These are phyloP conservation scores for Condylostoma magnum DNA, from an alignment of 169 alveolate species.

Conservation along the genomic window DNA sequence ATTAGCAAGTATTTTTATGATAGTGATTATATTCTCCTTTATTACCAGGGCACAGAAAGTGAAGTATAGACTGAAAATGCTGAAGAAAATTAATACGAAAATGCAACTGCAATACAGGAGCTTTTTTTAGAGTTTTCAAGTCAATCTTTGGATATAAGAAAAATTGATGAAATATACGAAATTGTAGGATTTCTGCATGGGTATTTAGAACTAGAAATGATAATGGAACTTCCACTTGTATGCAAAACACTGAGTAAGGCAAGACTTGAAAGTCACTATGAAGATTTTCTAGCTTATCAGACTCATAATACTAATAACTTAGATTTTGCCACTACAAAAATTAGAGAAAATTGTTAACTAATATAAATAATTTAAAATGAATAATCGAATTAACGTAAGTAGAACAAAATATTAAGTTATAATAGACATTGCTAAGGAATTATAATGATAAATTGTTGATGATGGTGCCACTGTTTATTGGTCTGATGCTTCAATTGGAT, in stretches of 20 bases:
- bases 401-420: too few species aligned
- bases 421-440: too few species aligned
- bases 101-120: constrained; percentile 26
- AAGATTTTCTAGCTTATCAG: constrained; percentile 30
- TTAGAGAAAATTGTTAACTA: too few species aligned
- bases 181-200: constrained; percentile 3
- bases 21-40: constrained; percentile 5
- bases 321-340: too few species aligned
- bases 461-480: too few species aligned
- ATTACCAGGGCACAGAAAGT: too few species aligned
- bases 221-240: constrained; percentile 4
- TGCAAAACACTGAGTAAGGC: constrained; percentile 22
- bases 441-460: too few species aligned
- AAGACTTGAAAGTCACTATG: constrained; percentile 28
- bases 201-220: constrained; percentile 18
- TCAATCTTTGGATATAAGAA: not conserved
- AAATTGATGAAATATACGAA: constrained; percentile 22
- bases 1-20: constrained; percentile 38
- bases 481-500: constrained; percentile 46
- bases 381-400: too few species aligned
- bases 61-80: too few species aligned
- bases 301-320: constrained; percentile 26
- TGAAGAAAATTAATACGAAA: constrained; percentile 7
- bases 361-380: too few species aligned
- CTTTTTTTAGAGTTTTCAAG: not conserved